Evolutionary conservation across 2,329 filamentous ascomycete genomes (phyloP).

Genomic region (Penicillium griseofulvum): DNA sequence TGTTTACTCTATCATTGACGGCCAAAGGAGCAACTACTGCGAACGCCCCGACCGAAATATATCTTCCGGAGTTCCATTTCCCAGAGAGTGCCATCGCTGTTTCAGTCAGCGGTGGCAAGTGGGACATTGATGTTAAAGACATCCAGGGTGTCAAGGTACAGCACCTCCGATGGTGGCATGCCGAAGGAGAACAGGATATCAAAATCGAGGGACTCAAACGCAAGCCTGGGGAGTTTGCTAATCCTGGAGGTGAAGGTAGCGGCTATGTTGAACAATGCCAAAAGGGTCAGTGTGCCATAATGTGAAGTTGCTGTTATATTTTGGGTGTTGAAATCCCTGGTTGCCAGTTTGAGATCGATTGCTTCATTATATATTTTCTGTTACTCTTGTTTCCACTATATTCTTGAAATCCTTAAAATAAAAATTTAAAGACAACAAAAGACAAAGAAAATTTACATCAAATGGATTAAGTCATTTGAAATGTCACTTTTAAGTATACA

Average conservation of each 20-base stretch:
- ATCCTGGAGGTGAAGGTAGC: conserved; percentile 65
- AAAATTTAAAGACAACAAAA: background rate
- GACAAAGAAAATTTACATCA: too few relatives aligned
- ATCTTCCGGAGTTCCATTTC: conserved; percentile 89
- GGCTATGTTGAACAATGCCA: conserved; percentile 69
- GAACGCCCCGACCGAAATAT: conserved; percentile 73
- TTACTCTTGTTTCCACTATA: background rate
- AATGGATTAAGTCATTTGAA: background rate
- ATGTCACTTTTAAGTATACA: background rate
- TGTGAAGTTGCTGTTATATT: conserved; percentile 37
- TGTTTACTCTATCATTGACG: conserved; percentile 69
- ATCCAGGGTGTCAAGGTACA: conserved; percentile 69
- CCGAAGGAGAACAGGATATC: conserved; percentile 76
- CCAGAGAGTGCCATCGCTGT: conserved; percentile 70
- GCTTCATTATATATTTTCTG: background rate
- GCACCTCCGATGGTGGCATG: conserved; percentile 88
- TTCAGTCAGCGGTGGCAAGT: conserved; percentile 79
- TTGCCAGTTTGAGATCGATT: background rate
- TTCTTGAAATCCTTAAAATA: background rate
- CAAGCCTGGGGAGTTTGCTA: conserved; percentile 42
- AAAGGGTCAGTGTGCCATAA: conserved; percentile 49
- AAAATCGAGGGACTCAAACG: conserved; percentile 71
- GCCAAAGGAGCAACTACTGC: conserved; percentile 60
- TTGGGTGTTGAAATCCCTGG: background rate
- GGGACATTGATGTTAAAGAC: conserved; percentile 76